Evolutionary conservation across 2,329 filamentous ascomycete genomes (phyloP), one percentile per base, ranked within the genome.

Genomic region (Coleophoma crateriformis): DNA sequence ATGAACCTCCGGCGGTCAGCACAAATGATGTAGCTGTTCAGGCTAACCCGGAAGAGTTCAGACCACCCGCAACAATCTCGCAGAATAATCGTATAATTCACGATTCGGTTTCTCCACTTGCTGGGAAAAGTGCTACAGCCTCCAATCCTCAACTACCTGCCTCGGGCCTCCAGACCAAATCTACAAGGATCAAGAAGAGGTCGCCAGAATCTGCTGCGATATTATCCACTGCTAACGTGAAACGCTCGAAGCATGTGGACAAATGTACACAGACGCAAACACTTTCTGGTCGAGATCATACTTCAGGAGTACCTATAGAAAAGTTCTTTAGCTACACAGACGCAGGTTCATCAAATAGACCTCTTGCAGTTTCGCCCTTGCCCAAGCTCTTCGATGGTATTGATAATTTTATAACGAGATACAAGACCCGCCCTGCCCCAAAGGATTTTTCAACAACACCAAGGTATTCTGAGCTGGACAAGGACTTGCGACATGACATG

Each of bases 401-500:
- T 43, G 60, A 61, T 20, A 41, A 38, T 12, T 61, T 61, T 20
- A 40, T 64, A 17, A 47, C 50, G 7, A 58, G 52, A 32, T 44
- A 58, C 47, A 56, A 53, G 54, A 22, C 55, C 46, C 54, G 54
- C 27, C 53, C 57, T 22, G 19, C 59, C 49, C 49, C 55, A 50
- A 49, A 41, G 44, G 60, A 60, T 19, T 45, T 64, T n/a, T 63
- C 56, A 55, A 38, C 64, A 48, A 45, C 50, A 49, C 51, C 59
- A 53, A 38, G 61, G 50, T 57, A 57, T 53, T 42, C 46, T 49
- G 51, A 61, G 11, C 54, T 50, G n/a, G 48, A 65, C 20, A 62
- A 65, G 14, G 69, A 74, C 17, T 60, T 64, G 33, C 68, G 77
- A 7, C 62, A 67, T 43, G 59, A 61, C 10, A 63, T 69, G 11